These are phyloP conservation scores for Camelina sativa DNA, from an alignment of 345 rosid genomes.

Conservation along the genomic window DNA sequence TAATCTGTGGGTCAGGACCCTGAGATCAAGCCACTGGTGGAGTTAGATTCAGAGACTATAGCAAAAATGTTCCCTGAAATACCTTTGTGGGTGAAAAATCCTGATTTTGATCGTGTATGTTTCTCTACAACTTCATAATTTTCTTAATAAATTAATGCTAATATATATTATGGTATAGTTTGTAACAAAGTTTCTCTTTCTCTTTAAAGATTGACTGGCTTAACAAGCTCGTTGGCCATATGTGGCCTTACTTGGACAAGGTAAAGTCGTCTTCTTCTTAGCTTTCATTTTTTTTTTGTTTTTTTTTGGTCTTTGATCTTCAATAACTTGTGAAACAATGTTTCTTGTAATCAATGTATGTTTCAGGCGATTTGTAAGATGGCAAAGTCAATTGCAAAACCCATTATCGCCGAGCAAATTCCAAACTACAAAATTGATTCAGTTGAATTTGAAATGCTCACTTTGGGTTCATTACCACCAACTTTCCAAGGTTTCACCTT, in stretches of 20 bases:
- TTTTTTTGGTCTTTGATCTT: background rate
- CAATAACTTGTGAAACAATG: constrained; percentile 13
- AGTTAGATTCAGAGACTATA: constrained; percentile 70
- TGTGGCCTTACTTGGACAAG: constrained; percentile 97
- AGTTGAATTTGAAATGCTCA: constrained; percentile 85
- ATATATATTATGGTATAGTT: background rate
- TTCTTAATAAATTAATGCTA: background rate
- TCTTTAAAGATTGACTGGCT: constrained; percentile 87
- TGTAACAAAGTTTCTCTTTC: constrained; percentile 13
- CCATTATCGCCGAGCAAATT: constrained; percentile 90
- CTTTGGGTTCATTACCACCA: constrained; percentile 87
- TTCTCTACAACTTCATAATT: constrained; percentile 1
- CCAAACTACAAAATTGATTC: constrained; percentile 88
- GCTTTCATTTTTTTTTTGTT: constrained; percentile 30
- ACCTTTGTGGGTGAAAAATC: constrained; percentile 94
- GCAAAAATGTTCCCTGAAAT: constrained; percentile 80
- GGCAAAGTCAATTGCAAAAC: constrained; percentile 65
- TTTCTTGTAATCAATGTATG: constrained; percentile 16
- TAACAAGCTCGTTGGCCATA: constrained; percentile 67
- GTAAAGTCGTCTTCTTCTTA: constrained; percentile 45
- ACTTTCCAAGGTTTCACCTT: constrained; percentile 69
- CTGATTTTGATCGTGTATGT: constrained; percentile 94
- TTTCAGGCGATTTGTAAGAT: constrained; percentile 84
- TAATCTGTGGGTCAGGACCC: constrained; percentile 60
- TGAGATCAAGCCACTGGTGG: constrained; percentile 68